phyloP scores from a whole-genome alignment of 2,329 filamentous ascomycete species.

The Fusarium cyanostomum region DNA sequence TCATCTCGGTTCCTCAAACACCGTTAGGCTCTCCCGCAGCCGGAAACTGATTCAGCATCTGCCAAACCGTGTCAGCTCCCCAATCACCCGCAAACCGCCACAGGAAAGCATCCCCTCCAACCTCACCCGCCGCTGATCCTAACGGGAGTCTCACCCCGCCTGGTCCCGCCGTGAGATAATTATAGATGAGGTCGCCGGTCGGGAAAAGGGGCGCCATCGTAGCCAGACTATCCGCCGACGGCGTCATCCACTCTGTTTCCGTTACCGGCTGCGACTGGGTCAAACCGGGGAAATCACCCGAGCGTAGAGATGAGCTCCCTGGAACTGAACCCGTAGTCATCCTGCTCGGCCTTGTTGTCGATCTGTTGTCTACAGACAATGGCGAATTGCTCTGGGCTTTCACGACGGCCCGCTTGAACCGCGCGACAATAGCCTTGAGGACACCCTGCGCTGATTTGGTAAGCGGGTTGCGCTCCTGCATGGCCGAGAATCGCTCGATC shows the following conservation, averaged over 20 bases:
- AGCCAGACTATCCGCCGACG: slow-evolving; percentile 59
- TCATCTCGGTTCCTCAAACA: slow-evolving; percentile 6
- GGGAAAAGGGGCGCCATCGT: slow-evolving; percentile 65
- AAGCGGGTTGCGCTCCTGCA: slow-evolving; percentile 62
- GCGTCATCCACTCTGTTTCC: slow-evolving; percentile 52
- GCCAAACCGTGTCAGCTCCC: slow-evolving; percentile 65
- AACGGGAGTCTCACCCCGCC: slow-evolving; percentile 41
- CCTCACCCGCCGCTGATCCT: slow-evolving; percentile 7
- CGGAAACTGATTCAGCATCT: slow-evolving; percentile 61
- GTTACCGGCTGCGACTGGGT: slow-evolving; percentile 3
- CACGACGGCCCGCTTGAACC: slow-evolving; percentile 61
- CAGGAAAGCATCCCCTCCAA: slow-evolving; percentile 23
- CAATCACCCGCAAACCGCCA: slow-evolving; percentile 67
- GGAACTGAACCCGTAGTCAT: slow-evolving; percentile 27
- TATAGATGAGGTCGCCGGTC: slow-evolving; percentile 65
- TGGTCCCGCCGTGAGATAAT: slow-evolving; percentile 60
- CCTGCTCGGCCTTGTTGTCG: slow-evolving; percentile 1
- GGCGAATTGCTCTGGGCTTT: slow-evolving; percentile 31
- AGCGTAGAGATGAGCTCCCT: slow-evolving; percentile 13
- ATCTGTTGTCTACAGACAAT: slow-evolving; percentile 7
- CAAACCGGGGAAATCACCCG: slow-evolving; percentile 8
- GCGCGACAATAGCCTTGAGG: slow-evolving; percentile 62
- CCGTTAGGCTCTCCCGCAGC: slow-evolving; percentile 33
- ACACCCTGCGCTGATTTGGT: slow-evolving; percentile 65
- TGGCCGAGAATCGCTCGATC: slow-evolving; percentile 66